Base-by-base conservation (phyloP, 805 yeast species). In the Saccharomycopsis sp. region DNA sequence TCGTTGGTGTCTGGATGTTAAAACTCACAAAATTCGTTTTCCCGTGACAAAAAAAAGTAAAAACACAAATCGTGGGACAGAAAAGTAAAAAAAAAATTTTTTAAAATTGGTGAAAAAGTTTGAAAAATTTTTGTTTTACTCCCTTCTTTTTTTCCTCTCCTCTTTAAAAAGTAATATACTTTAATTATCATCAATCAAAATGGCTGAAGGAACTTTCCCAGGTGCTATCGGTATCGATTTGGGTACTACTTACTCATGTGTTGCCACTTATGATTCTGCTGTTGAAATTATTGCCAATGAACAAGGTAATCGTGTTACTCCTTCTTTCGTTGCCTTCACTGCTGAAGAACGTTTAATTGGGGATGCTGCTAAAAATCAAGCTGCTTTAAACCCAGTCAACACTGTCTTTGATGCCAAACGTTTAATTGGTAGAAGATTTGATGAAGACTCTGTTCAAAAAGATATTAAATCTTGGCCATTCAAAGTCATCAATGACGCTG, bases 181-280 rank as follows among this genome's bases (percentile, higher is more conserved):
- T 21, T 28, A 12, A 33, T 12, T 17, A 27, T 29, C 19, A 41
- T 20, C 21, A 39, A n/a, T 12, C 53, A 70, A 68, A 68, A 80
- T 80, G 88, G 84, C 88, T 80, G 96, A 87, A 77, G 95, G 95
- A 81, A 92, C 87, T 74, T 87, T 83, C 81, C 92, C 88, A 79
- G 96, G 96, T 82, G 92, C 92, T 70, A 83, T 86, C 66, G 98
- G 98, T 81, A 89, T 89, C 79, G 38, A 88, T 76, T 74, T 84
- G 69, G 94, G 94, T 77, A 84, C 94, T 58, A 79, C 86, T 54
- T 69, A 70, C 66, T 78, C 85, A 47, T 78, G 85, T 77, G 85
- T 78, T 58, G 85, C 84, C 64, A 77, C 79, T 60, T 78, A 73
- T 71, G 79, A 76, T 64, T 70, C 76, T 53, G 78, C 78, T 62